Base-by-base conservation (phyloP, 106 monocot genomes). In the Platanthera zijinensis region DNA sequence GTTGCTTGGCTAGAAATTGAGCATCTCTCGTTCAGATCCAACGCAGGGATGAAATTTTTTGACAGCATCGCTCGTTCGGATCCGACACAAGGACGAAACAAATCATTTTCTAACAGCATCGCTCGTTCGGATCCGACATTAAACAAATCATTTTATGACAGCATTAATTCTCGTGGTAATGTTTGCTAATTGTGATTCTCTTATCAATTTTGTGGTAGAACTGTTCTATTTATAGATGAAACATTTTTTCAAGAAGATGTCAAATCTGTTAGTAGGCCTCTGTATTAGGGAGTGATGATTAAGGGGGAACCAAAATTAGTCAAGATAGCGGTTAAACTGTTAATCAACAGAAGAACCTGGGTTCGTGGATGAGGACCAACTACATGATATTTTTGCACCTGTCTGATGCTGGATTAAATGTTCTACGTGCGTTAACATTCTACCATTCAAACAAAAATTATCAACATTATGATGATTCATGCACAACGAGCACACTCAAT, bases 101-200 rank as follows among this genome's bases (percentile, higher is more conserved):
- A 72, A 52, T 66, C 62, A 51, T 19, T 52, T 9, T 13, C 74
- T 82, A 19, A 10, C 69, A 73, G 51, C 14, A 57, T 97, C 73
- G 89, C 88, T 74, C 89, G 91, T 8, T 91, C 91, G 67, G 81
- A 97, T 84, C 93, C 94, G 45, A 89, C 79, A n/a, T 80, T 76
- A 49, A 87, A 84, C 71, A 87, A 72, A 52, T 66, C 62, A 51
- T 19, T 52, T 9, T 13, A 70, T 82, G 30, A 10, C 69, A 73
- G 51, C 14, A 57, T 73, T 5, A 64, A 25, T 75, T 75, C 73
- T 21, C 69, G 48, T 49, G 80, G 85, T 25, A 89, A 79, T 74
- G 73, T 57, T 50, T 19, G 74, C 12, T 75, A 13, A n/a, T n/a
- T n/a, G n/a, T n/a, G n/a, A n/a, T n/a, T n/a, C n/a, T n/a, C n/a